These are phyloP conservation scores for Syzygium syzygioides DNA, from an alignment of 441 rosid genomes.

Conservation along the genomic window DNA sequence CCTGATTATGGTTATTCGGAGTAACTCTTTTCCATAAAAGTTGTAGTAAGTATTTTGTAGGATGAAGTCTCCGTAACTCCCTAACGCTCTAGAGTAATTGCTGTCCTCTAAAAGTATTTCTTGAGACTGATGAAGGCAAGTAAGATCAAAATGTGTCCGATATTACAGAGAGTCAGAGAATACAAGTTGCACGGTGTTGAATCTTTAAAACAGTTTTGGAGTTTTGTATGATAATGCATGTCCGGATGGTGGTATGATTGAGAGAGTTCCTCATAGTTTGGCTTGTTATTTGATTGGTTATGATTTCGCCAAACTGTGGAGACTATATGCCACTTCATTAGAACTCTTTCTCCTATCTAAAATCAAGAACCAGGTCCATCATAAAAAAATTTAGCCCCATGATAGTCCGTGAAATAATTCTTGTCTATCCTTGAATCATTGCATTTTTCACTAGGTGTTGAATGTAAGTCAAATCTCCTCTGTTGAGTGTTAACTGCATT, in stretches of 20 bases:
- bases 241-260: not conserved
- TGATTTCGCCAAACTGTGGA: not conserved
- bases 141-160: not conserved
- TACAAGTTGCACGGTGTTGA: not conserved
- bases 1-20: too few species aligned
- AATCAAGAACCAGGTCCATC: not conserved
- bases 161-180: not conserved
- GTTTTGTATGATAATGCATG: not conserved
- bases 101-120: too few species aligned
- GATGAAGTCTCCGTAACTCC: not conserved
- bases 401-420: too few species aligned
- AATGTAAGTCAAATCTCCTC: not conserved
- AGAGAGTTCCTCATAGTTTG: not conserved
- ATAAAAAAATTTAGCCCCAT: too few species aligned
- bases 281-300: not conserved
- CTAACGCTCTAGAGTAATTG: too few species aligned
- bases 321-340: not conserved
- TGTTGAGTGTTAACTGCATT: too few species aligned
- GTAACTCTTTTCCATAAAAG: not conserved
- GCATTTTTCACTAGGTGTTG: not conserved
- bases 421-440: not conserved
- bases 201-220: not conserved
- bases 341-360: not conserved
- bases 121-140: not conserved
- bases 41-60: not conserved